Evolutionary conservation across 2,329 filamentous ascomycete species (phyloP), one percentile per base, ranked within the genome.

Genomic region (Mollisiaceae sp.): DNA sequence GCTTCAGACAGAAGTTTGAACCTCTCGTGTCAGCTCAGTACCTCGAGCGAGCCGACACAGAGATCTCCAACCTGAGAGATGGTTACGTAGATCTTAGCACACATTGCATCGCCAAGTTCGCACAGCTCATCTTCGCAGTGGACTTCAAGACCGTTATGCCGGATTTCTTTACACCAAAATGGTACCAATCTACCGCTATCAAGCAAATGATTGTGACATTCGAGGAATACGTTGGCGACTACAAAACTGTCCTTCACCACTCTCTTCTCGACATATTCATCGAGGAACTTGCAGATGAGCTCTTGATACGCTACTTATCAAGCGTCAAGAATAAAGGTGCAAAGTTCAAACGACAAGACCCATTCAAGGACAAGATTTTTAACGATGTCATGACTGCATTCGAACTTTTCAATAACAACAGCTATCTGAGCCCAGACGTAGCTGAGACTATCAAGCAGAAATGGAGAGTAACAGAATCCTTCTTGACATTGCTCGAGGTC

Each of bases 41-140:
- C 79, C 84, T 93, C 76, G 88, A 92, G 70, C 87, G 90, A 61
- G 89, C 91, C 57, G 87, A 89, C 39, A 81, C 83, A 38, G 93
- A 97, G 74, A 82, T 97, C 55, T 87, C 89, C 24, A 80, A 85
- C 41, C 85, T 98, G 47, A 90, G 91, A 57, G 93, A 97, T 78
- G 93, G 92, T 70, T 99, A 98, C 78, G 92, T 99, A 60, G 95
- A 99, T 80, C 87, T 97, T 65, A 93, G 92, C 73, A 97, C 94
- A 6, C 93, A 94, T 83, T 97, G 94, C 80, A 92, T 98, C 75
- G 88, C 88, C 72, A 89, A 91, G 71, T 98, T 98, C 75, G 91
- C 92, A 60, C 85, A 89, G 66, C 86, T 98, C 65, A 91, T 99
- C 76, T 97, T 99, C 82, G 83, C 87, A 45, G 90, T 97, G 72